phyloP scores from a whole-genome alignment of 1,284 basidiomycete species.

The Sporisorium iseilematis-ciliati region DNA sequence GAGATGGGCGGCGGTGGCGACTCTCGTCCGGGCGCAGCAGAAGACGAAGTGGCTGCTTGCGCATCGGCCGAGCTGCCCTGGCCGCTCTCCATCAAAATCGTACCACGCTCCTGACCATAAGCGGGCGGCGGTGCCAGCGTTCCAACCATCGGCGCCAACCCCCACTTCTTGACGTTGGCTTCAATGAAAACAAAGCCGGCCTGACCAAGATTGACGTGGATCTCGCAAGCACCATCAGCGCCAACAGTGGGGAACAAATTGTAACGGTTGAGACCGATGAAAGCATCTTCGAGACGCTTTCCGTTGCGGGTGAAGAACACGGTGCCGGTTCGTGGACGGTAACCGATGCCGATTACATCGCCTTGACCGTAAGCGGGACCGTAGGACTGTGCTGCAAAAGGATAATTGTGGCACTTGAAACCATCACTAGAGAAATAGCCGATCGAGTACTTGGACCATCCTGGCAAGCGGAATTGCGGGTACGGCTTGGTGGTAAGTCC shows the following conservation, averaged over 20 bases:
- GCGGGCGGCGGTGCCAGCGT: conserved; percentile 68
- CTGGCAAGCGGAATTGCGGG: conserved; percentile 71
- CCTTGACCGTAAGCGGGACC: conserved; percentile 90
- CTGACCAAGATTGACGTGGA: conserved; percentile 69
- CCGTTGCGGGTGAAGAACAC: conserved; percentile 70
- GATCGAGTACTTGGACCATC: conserved; percentile 88
- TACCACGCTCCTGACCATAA: conserved; percentile 68
- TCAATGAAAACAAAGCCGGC: conserved; percentile 70
- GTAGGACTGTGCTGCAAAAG: conserved; percentile 88
- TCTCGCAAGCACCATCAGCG: conserved; percentile 65
- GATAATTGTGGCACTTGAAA: conserved; percentile 97
- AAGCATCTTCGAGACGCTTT: conserved; percentile 67
- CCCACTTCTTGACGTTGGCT: conserved; percentile 70
- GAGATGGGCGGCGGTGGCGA: conserved; percentile 52
- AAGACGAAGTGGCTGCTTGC: conserved; percentile 1
- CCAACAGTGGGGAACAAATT: conserved; percentile 69
- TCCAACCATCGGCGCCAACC: conserved; percentile 68
- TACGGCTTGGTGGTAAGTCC: conserved; percentile 69
- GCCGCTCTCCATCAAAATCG: conserved; percentile 67
- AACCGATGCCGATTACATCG: conserved; percentile 69
- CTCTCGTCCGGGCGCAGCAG: conserved; percentile 16
- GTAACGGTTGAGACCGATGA: conserved; percentile 64
- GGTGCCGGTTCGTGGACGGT: conserved; percentile 66
- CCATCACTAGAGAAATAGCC: conserved; percentile 93
- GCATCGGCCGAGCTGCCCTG: conserved; percentile 46